These are phyloP conservation scores for Gossypium lobatum DNA, from an alignment of 441 rosid species.

Conservation along the genomic window DNA sequence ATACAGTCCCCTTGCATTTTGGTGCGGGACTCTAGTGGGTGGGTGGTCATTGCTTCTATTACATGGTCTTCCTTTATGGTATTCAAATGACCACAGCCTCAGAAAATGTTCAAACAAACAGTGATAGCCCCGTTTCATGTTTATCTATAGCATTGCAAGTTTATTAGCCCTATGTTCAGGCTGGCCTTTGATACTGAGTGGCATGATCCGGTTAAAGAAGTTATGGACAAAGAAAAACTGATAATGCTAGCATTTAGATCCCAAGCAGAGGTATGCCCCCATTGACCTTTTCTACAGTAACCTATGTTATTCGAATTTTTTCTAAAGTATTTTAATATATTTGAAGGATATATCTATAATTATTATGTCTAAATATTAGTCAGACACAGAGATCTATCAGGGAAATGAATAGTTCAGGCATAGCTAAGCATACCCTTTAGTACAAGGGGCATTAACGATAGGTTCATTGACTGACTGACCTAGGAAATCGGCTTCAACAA, in stretches of 20 bases:
- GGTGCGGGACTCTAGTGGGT: neutral
- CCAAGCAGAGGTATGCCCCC: neutral
- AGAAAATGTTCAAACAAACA: no score
- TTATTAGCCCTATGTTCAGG: neutral
- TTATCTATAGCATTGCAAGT: neutral
- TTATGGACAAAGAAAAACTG: neutral
- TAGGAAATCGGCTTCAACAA: neutral
- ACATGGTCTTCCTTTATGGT: conserved; percentile 11
- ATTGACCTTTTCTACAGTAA: neutral
- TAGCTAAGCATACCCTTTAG: neutral
- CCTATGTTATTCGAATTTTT: neutral
- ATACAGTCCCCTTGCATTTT: neutral
- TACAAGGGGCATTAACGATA: neutral
- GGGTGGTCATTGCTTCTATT: conserved; percentile 1
- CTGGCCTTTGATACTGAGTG: neutral
- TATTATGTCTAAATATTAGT: neutral
- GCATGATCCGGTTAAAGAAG: neutral
- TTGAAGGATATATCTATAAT: neutral
- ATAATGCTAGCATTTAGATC: neutral
- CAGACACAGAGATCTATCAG: neutral
- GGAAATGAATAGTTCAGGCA: neutral
- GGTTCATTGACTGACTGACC: neutral
- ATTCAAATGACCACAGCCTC: neutral
- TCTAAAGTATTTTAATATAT: neutral
- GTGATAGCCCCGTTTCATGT: neutral